Base-by-base conservation (phyloP, 345 rosid genomes). In the Bruguiera gymnorhiza region DNA sequence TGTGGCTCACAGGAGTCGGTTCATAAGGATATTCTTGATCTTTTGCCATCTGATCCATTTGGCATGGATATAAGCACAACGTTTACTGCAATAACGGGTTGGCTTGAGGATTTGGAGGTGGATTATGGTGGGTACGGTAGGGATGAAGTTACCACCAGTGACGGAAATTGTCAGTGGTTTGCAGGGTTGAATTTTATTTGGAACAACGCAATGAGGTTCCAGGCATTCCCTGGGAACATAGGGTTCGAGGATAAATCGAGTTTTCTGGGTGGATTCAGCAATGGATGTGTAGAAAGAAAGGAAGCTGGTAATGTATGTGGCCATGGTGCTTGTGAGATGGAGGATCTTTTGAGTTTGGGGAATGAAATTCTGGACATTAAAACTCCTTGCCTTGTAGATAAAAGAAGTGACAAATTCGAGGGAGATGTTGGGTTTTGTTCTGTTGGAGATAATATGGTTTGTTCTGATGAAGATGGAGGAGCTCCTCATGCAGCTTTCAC, bases 21-120 rank as follows among this genome's bases (percentile, higher is more conserved):
- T 77, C 86, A 93, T 32, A 80, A 80, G 52, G 97, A 92, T 68
- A 86, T 95, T 71, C 82, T 95, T 62, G 99, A 92, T 76, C 82
- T 90, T 81, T 75, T 92, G 86, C 97, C 96, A 0, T 83, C 92
- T 1, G 99, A 92, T 92, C 99, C 99, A 1, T 95, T 95, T 67
- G 98, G 90, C 50, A 89, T 89, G 96, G 94, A 95, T 70, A 90
- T 95, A 56, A 83, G 75, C 73, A 81, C 86, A 31, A 89, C 99
- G 19, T 81, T 96, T 68, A 92, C 94, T 0, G 96, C 97, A 0
- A 83, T 90, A 36, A 84, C 90, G 8, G 91, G 97, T 39, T 92
- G 91, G 94, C 96, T 96, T 56, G 91, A 86, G 84, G 95, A 89
- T 70, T 75, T 90, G 87, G 94, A 95, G 81, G 83, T 75, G 72